phyloP scores from a whole-genome alignment of 2,329 filamentous ascomycete species.

The Pseudohalonectria lignicola region DNA sequence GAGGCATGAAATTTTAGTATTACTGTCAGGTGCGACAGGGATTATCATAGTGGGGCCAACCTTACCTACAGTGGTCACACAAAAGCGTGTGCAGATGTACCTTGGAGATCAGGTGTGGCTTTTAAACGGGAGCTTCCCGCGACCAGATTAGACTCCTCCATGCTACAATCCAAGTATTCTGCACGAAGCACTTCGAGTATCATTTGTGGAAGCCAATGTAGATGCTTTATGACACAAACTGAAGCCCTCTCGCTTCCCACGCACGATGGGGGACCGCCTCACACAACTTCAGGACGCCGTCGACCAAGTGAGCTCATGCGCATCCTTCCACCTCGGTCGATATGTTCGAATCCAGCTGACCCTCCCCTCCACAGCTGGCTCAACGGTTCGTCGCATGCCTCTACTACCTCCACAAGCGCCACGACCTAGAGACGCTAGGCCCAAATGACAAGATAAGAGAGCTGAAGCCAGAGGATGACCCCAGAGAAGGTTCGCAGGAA shows the following conservation, averaged over 20 bases:
- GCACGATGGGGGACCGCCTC: conserved; percentile 59
- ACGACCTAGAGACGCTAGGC: conserved; percentile 51
- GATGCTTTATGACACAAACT: background rate
- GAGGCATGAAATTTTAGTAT: no score
- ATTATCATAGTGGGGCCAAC: no score
- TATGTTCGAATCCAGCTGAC: conserved; percentile 2
- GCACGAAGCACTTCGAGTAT: no score
- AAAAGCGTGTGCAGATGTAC: no score
- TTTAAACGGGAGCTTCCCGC: background rate
- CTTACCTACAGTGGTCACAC: no score
- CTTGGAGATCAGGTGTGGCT: no score
- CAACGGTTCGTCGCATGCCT: conserved; percentile 59
- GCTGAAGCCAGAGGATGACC: conserved; percentile 40
- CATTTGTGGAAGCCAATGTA: no score
- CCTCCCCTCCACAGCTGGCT: conserved; percentile 41
- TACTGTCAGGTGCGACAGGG: no score
- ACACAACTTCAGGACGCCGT: conserved; percentile 80
- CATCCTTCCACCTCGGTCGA: conserved; percentile 1
- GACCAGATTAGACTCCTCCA: background rate
- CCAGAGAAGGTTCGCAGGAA: conserved; percentile 39
- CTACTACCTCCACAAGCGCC: conserved; percentile 56
- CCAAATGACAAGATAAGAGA: conserved; percentile 48
- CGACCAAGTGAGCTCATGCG: conserved; percentile 66
- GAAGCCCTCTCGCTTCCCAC: conserved; percentile 4
- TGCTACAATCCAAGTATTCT: no score